Base-by-base conservation (phyloP, 2,329 filamentous ascomycete genomes). In the Ceratocystis cacaofunesta region DNA sequence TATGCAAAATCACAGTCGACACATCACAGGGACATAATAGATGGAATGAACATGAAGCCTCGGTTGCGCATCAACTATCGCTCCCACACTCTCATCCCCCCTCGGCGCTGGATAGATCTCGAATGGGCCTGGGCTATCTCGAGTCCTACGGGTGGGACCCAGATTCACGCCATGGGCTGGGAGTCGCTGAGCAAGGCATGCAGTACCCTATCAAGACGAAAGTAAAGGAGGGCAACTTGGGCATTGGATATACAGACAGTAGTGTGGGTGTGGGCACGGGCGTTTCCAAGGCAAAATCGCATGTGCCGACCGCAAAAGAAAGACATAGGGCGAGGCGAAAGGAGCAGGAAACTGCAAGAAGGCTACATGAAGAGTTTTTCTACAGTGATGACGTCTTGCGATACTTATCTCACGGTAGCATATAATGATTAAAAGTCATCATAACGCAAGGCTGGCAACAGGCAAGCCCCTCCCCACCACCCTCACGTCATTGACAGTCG, bases 121-220 rank as follows among this genome's bases (percentile, higher is more conserved):
- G 87, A 58, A 88, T 89, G 78, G 88, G 88, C 0, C 76, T 91
- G 5, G 77, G 81, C 4, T 82, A 87, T 32, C 79, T 92, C 41
- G 78, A 83, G 63, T 78, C 82, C 0, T 81, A 87, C 67, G 88
- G 88, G 32, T 92, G 87, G 84, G 85, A 92, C 70, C 86, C 88
- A 0, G 88, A 92, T 73, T 78, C 83, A 32, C 78, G 90, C 2
- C 74, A 77, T 17, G 92, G 92, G 0, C 78, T 96, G 0, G 92
- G 92, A 0, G 81, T 81, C 8, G 75, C 77, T 1, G 85, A 88
- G 0, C 83, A 88, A 69, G 92, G 92, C 2, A 86, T 90, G 68
- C 79, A 86, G 50, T 86, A 85, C 69, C 92, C 92, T 0, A 79
- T 96, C 68, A 90, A 90, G 72, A 77, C 83, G 0, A 81, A 79